Percentiles rank a stretch among this genome's conserved stretches.
Evolutionary conservation across 768 basidiomycete species (phyloP).

Genomic region (Tephrocybe sp.): DNA sequence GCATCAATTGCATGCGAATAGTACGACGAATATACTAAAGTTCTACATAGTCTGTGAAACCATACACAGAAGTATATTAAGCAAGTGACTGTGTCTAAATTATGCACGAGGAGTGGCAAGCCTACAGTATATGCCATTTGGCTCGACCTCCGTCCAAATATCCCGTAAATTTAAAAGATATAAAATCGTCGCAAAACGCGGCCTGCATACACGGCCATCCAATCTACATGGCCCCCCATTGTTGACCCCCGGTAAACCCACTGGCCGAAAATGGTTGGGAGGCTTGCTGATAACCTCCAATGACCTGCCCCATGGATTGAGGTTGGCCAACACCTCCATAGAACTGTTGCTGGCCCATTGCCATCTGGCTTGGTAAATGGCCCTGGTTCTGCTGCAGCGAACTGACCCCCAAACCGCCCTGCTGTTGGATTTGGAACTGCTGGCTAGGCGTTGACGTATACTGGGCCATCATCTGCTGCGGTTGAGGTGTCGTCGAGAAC

Average conservation of each 20-base stretch:
- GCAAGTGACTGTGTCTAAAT: neutral
- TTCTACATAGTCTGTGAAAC: neutral
- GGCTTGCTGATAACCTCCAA: conserved; percentile 21
- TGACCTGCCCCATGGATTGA: conserved; percentile 21
- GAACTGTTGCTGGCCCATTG: conserved; percentile 5
- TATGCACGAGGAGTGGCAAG: neutral
- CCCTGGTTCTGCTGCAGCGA: conserved; percentile 4
- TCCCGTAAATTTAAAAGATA: neutral
- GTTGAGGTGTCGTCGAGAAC: conserved; percentile 23
- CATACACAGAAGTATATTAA: neutral
- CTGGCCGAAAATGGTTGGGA: conserved; percentile 13
- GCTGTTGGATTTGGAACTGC: conserved; percentile 26
- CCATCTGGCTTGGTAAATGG: conserved; percentile 19
- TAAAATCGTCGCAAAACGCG: neutral
- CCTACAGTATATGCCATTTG: neutral
- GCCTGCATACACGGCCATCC: neutral
- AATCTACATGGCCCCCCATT: conserved; percentile 39
- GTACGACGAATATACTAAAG: no score
- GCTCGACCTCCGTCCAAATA: conserved; percentile 1
- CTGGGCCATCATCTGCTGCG: conserved; percentile 21
- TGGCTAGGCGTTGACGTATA: conserved; percentile 24
- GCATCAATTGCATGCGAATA: neutral
- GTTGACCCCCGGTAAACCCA: conserved; percentile 20
- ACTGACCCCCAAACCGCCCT: conserved; percentile 10
- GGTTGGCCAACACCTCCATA: neutral